phyloP scores from a whole-genome alignment of 2,329 filamentous ascomycete genomes.

The Ophiognomonia clavigignenti-juglandacearum region DNA sequence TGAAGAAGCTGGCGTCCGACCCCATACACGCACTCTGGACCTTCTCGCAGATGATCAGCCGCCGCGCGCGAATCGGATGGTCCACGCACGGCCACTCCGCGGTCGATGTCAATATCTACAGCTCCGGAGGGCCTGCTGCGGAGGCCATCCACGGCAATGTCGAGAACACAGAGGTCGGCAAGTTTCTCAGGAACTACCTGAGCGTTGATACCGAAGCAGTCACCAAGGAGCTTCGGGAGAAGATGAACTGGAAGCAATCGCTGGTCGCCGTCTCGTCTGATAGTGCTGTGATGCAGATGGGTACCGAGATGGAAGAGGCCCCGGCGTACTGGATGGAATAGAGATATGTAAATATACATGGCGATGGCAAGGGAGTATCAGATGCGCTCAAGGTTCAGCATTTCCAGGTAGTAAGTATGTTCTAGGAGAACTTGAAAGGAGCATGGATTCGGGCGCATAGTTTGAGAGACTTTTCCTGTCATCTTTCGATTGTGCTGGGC shows the following conservation, averaged over 20 bases:
- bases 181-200: conserved; percentile 75
- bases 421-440: background rate
- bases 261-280: conserved; percentile 1
- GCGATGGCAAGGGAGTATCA: no score
- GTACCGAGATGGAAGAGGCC: conserved; percentile 6
- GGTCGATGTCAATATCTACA: conserved; percentile 96
- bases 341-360: background rate
- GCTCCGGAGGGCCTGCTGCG: conserved; percentile 62
- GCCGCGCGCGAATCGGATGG: conserved; percentile 88
- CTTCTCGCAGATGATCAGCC: conserved; percentile 82
- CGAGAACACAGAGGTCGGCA: conserved; percentile 89
- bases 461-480: background rate
- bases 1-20: conserved; percentile 58
- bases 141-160: conserved; percentile 73
- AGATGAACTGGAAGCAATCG: conserved; percentile 29
- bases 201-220: conserved; percentile 73
- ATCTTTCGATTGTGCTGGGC: conserved; percentile 2
- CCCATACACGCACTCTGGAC: conserved; percentile 49
- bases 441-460: background rate
- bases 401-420: background rate
- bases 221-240: conserved; percentile 67
- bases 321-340: conserved; percentile 10
- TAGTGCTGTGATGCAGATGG: background rate
- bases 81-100: conserved; percentile 88
- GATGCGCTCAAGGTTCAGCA: no score